Evolutionary conservation across 345 rosid genomes (phyloP), one percentile per base, ranked within the genome.

Genomic region (Aethionema arabicum): DNA sequence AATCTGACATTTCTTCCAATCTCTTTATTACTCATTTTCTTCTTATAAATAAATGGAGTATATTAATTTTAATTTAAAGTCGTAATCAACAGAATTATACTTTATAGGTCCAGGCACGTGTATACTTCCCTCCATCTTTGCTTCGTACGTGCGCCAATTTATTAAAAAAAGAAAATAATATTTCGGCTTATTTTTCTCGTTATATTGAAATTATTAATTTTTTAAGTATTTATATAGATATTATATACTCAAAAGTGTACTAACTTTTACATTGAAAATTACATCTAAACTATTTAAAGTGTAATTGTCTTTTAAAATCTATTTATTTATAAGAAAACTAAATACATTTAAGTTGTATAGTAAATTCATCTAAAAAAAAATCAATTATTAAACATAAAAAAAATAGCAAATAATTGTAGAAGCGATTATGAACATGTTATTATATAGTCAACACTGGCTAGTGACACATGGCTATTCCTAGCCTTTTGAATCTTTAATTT

Each of bases 71-170:
- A 35, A 32, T 57, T 61, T 14, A 29, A 43, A 35, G 56, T 58
- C 68, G 62, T 12, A 65, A 5, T 5, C 8, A 8, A 32, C 13
- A 11, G 4, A 39, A 16, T 51, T 39, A 43, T 41, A 50, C 14
- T 65, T 5, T 16, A 52, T 48, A 74, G 72, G 15, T 29, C 59
- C 52, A 66, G 68, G 79, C 83, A 81, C 90, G 78, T 85, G 87
- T 85, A 82, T 85, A 83, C 77, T 82, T 70, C 72, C 56, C 72
- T 63, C 46, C 63, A 31, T 42, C 75, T 73, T 40, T 71, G 68
- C 56, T 36, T 40, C 29, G 38, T 70, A 61, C 75, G 76, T 67
- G 76, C 76, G 53, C 59, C 39, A 27, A 69, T 29, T 57, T 54
- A 68, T 13, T 31, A 42, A 59, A 50, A 58, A 50, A 29, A 40